Evolutionary conservation across 2,329 filamentous ascomycete species (phyloP).

Genomic region (Xylariaceae sp.): DNA sequence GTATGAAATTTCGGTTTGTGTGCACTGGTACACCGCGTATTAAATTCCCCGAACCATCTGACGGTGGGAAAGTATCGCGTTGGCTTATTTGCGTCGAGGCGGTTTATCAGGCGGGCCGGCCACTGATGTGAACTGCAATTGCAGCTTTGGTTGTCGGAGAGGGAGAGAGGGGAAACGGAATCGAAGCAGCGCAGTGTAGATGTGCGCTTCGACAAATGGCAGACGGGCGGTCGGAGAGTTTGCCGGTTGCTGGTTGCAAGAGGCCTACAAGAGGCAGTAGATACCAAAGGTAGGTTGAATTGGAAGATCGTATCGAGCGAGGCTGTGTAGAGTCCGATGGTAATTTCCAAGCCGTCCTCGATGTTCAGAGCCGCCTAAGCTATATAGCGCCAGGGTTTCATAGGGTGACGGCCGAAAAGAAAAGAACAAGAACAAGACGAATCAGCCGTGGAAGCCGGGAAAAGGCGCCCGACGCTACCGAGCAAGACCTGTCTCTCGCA

Average conservation of each 20-base stretch:
- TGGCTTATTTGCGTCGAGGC: conserved; percentile 21
- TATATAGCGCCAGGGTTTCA: conserved; percentile 26
- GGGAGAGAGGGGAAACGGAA: conserved; percentile 1
- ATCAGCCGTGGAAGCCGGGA: conserved; percentile 26
- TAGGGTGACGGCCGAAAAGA: conserved; percentile 17
- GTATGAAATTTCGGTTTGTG: neutral
- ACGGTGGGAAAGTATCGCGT: conserved; percentile 11
- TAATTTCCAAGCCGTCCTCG: conserved; percentile 26
- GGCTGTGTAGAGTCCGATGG: conserved; percentile 21
- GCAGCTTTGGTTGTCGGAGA: neutral
- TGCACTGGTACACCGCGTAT: neutral
- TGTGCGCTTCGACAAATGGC: conserved; percentile 1
- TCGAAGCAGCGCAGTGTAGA: conserved; percentile 13
- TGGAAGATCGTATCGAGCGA: conserved; percentile 10
- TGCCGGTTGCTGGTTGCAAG: neutral
- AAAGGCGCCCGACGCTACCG: conserved; percentile 25
- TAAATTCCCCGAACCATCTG: conserved; percentile 1
- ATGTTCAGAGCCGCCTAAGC: conserved; percentile 21
- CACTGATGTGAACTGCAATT: conserved; percentile 12
- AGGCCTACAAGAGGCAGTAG: conserved; percentile 12
- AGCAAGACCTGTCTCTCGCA: conserved; percentile 23
- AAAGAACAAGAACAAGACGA: conserved; percentile 16
- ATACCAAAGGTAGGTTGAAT: neutral
- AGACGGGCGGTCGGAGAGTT: conserved; percentile 3
- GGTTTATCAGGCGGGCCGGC: conserved; percentile 22